Percentiles rank a stretch among this genome's conserved stretches.
These are phyloP conservation scores for Aspergillus ochraceoroseus DNA, from an alignment of 2,329 filamentous ascomycete genomes.

Conservation along the genomic window DNA sequence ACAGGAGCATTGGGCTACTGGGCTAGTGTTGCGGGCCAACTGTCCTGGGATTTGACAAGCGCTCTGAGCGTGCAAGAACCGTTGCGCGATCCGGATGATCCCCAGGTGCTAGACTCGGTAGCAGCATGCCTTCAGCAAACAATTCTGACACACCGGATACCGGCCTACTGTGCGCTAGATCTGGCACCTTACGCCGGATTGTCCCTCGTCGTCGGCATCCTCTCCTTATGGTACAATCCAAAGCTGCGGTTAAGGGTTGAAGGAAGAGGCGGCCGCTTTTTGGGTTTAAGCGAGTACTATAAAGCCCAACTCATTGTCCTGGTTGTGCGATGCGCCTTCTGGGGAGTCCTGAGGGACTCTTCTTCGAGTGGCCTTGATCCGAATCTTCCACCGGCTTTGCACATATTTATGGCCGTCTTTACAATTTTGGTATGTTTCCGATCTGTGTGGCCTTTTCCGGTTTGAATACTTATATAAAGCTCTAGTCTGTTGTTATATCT, in stretches of 20 bases:
- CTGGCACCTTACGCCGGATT: conserved; percentile 35
- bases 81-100: conserved; percentile 13
- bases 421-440: conserved; percentile 35
- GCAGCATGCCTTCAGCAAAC: conserved; percentile 23
- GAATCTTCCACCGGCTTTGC: conserved; percentile 33
- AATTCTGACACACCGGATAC: conserved; percentile 20
- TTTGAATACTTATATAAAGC: conserved; percentile 19
- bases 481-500: conserved; percentile 37
- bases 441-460: neutral
- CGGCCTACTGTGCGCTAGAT: conserved; percentile 28
- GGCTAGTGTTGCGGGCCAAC: conserved; percentile 42
- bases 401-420: conserved; percentile 40
- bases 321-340: conserved; percentile 42
- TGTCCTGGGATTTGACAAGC: conserved; percentile 41
- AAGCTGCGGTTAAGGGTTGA: conserved; percentile 43
- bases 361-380: conserved; percentile 32
- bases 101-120: conserved; percentile 18
- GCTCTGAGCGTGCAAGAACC: conserved; percentile 25
- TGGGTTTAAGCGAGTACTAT: conserved; percentile 46
- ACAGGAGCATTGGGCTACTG: conserved; percentile 43
- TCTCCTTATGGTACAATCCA: conserved; percentile 50
- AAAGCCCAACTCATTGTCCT: conserved; percentile 45
- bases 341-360: conserved; percentile 42
- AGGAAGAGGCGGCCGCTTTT: conserved; percentile 39
- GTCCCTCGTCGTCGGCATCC: conserved; percentile 40